Conservation (phyloP, 2,329 filamentous ascomycete species). For the Raffaelea ambrosiae region DNA sequence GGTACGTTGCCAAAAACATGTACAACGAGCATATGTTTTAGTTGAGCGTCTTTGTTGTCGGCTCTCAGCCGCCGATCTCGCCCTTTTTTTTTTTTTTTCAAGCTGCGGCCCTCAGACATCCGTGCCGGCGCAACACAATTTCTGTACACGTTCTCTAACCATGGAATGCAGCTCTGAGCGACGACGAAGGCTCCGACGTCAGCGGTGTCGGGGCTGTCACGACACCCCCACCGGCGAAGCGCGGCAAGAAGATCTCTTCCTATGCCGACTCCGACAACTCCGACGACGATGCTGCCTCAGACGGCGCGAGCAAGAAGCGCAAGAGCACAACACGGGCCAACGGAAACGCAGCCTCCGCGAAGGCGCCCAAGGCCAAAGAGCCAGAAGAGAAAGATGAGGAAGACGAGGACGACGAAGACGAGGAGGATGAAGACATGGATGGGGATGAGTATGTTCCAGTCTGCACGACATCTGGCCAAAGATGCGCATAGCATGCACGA, state of each 20-base stretch:
- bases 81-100: no score
- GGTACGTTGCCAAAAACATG: no score
- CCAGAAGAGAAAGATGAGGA: conserved; percentile 7
- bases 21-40: no score
- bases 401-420: conserved; percentile 17
- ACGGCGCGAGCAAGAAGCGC: conserved; percentile 15
- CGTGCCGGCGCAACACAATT: no score
- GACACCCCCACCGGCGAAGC: conserved; percentile 13
- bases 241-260: conserved; percentile 25
- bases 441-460: conserved; percentile 33
- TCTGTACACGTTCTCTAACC: no score
- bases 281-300: conserved; percentile 18
- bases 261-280: conserved; percentile 14
- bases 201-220: conserved; percentile 17
- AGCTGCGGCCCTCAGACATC: no score
- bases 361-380: conserved; percentile 11
- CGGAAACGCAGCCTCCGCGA: neutral
- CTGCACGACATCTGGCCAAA: no score
- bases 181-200: conserved; percentile 29
- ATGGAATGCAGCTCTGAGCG: conserved; percentile 33
- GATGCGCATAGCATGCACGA: no score
- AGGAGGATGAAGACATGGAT: conserved; percentile 22
- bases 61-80: no score
- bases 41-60: no score
- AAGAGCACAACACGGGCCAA: conserved; percentile 3